Percentiles rank a stretch among this genome's conserved stretches.
Evolutionary conservation across 164 flowering plant species (phyloP).

Genomic region (Warburgia ugandensis): DNA sequence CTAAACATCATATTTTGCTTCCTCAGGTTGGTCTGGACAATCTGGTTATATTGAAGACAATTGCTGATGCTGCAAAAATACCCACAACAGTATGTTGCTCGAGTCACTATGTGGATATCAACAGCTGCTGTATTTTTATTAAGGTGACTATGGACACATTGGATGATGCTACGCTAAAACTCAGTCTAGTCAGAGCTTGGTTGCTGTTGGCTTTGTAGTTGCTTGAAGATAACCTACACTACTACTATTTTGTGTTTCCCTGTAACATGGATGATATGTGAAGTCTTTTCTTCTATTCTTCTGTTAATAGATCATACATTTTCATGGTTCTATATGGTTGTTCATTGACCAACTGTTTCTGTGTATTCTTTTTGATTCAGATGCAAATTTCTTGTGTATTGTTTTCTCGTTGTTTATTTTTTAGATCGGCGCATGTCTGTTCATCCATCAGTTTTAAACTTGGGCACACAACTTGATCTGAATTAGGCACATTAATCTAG

Average conservation of each 20-base stretch:
- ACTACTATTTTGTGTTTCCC: slow-evolving; percentile 21
- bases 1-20: no score
- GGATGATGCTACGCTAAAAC: slow-evolving; percentile 26
- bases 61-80: no score
- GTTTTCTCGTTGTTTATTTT: slow-evolving; percentile 13
- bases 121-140: slow-evolving; percentile 18
- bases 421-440: slow-evolving; percentile 27
- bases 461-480: slow-evolving; percentile 18
- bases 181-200: slow-evolving; percentile 29
- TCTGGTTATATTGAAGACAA: no score
- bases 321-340: slow-evolving; percentile 19
- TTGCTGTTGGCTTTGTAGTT: slow-evolving; percentile 31
- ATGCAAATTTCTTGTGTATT: slow-evolving; percentile 24
- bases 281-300: slow-evolving; percentile 19
- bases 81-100: no score
- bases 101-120: no score
- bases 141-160: slow-evolving; percentile 39
- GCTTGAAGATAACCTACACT: slow-evolving; percentile 17
- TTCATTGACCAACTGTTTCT: slow-evolving; percentile 10
- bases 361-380: slow-evolving; percentile 23
- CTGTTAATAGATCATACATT: slow-evolving; percentile 24
- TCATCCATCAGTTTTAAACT: slow-evolving; percentile 24
- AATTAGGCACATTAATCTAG: slow-evolving; percentile 15
- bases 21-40: no score
- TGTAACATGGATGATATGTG: slow-evolving; percentile 37